Percentiles rank a stretch among this genome's conserved stretches.
Evolutionary conservation across 176 grass and related monocot genomes (phyloP).

Genomic region (Paspalum notatum): DNA sequence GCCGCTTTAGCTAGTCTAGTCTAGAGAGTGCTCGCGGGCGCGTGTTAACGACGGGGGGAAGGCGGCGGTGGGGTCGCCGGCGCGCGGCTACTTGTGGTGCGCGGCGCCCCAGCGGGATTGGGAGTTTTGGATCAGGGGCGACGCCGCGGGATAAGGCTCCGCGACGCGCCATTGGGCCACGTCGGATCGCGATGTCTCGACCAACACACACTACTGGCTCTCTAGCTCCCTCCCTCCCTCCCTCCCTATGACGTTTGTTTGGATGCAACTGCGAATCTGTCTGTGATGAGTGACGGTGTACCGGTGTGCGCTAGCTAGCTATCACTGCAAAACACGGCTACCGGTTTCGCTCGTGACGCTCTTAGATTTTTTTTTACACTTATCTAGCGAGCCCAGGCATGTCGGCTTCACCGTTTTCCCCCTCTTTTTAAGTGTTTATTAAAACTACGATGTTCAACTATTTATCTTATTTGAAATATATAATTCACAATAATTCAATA

Average conservation of each 20-base stretch:
- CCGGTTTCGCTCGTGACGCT: too few species aligned
- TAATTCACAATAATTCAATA: too few species aligned
- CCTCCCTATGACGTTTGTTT: neutral
- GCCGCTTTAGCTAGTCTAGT: neutral
- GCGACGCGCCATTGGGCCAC: slow-evolving; percentile 72
- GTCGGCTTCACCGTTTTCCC: too few species aligned
- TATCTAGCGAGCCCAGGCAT: too few species aligned
- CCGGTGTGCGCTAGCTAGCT: too few species aligned
- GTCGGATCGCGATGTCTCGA: slow-evolving; percentile 45
- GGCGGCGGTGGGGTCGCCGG: slow-evolving; percentile 32
- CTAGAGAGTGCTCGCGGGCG: neutral
- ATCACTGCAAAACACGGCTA: too few species aligned
- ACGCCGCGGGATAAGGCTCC: slow-evolving; percentile 54
- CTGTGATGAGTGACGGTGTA: too few species aligned
- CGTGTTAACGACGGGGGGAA: slow-evolving; percentile 41
- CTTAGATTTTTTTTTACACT: too few species aligned
- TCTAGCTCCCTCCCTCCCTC: neutral
- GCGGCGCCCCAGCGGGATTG: slow-evolving; percentile 37
- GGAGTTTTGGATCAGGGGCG: slow-evolving; percentile 58
- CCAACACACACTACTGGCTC: neutral
- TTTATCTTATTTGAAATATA: too few species aligned
- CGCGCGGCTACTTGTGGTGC: slow-evolving; percentile 37
- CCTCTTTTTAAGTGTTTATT: too few species aligned
- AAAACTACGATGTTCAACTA: too few species aligned
- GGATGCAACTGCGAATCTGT: neutral